A percentile compares a stretch with the other conserved stretches of the same genome.
Conservation (phyloP, 2,329 filamentous ascomycete genomes). For the Hansfordia pulvinata region DNA sequence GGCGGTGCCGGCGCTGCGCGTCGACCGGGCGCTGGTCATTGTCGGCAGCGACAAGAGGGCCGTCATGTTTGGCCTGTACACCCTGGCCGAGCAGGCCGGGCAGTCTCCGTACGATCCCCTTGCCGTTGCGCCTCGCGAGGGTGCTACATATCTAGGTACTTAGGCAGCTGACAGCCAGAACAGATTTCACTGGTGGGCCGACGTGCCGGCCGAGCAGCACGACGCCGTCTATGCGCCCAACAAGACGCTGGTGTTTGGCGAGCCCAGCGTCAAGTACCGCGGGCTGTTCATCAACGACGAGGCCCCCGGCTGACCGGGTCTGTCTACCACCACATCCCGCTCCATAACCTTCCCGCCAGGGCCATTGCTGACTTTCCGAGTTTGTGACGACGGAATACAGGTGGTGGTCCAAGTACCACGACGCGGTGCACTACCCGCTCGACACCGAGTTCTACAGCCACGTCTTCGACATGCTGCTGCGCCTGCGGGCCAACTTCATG, state of each 20-base stretch:
- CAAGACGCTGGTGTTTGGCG: slow-evolving; percentile 27
- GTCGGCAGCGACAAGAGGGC: slow-evolving; percentile 42
- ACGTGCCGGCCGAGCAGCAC: slow-evolving; percentile 32
- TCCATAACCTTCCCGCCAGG: too few relatives aligned
- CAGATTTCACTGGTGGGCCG: slow-evolving; percentile 42
- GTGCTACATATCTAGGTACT: slow-evolving; percentile 1
- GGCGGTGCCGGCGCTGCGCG: slow-evolving; percentile 26
- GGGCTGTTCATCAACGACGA: slow-evolving; percentile 50
- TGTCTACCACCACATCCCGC: too few relatives aligned
- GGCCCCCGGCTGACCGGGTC: slow-evolving; percentile 39
- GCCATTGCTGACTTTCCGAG: too few relatives aligned
- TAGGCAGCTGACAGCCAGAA: background rate
- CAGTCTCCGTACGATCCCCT: slow-evolving; percentile 48
- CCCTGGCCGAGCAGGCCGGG: slow-evolving; percentile 43
- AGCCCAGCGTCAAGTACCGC: slow-evolving; percentile 42
- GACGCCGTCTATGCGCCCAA: slow-evolving; percentile 30
- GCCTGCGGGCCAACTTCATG: slow-evolving; percentile 49
- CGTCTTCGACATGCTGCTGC: slow-evolving; percentile 49
- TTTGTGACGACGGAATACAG: too few relatives aligned
- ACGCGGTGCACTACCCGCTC: slow-evolving; percentile 27
- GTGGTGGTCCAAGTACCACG: slow-evolving; percentile 38
- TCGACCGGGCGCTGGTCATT: slow-evolving; percentile 34
- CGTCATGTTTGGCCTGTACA: slow-evolving; percentile 42
- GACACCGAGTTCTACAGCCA: slow-evolving; percentile 44
- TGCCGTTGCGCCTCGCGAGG: too few relatives aligned